Base-by-base conservation (phyloP, 2,329 filamentous ascomycete genomes). In the Exophiala sp. region DNA sequence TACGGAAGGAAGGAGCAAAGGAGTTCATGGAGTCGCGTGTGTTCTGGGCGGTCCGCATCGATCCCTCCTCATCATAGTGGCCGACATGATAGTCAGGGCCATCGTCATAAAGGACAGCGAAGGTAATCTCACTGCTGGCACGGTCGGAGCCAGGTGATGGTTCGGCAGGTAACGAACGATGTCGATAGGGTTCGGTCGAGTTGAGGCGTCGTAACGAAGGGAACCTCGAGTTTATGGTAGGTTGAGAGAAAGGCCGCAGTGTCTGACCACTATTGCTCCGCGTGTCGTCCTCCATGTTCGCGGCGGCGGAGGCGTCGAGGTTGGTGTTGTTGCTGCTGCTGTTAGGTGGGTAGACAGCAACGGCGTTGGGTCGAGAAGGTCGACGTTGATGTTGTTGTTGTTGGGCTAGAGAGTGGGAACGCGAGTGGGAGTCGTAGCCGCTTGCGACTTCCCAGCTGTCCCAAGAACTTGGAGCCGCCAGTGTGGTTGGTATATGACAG, bases 51-150 rank as follows among this genome's bases (percentile, higher is more conserved):
- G 58, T 55, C 40, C 44, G 58, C 55, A 59, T 52, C 8, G 62
- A 62, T 24, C 54, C 56, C 29, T 53, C 53, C 36, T 62, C 58
- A 40, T 64, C 62, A 48, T 64, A 62, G 12, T 58, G 60, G 48
- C 62, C 62, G 32, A 64, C 58, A 38, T 64, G 62, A 46, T 64
- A 64, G 51, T 64, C 62, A 38, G 60, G 62, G 21, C 60, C 59
- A 48, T 64, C 62, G 41, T 64, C 62, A 32, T 64, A 62, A n/a
- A 64, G 57, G 9, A 62, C 60, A 50, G 62, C 62, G 46, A 64
- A 64, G 46, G 62, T 64, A 46, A 60, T 59, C 47, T 64, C 62
- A 52, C 62, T 64, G 53, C 55, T 58, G 52, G 56, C 57, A 29
- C 60, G 58, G 51, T 62, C 60, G n/a, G 60, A 62, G 52, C 60